phyloP scores from a whole-genome alignment of 345 rosid species.

The Abelmoschus esculentus region DNA sequence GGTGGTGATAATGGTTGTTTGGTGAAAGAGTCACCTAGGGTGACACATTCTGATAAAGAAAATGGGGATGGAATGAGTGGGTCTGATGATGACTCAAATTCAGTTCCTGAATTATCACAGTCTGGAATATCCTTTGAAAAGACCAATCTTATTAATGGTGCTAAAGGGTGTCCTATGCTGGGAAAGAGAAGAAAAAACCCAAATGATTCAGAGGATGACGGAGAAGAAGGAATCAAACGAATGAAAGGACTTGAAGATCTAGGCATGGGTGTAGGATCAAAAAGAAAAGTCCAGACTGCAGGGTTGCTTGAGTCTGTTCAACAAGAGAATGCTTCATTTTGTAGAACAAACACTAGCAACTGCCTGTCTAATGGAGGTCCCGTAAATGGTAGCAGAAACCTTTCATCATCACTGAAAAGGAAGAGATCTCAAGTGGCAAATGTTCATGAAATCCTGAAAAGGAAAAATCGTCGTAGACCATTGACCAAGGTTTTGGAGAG shows the following conservation, averaged over 20 bases:
- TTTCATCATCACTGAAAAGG: conserved; percentile 43
- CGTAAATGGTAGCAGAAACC: conserved; percentile 40
- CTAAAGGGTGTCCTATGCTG: conserved; percentile 40
- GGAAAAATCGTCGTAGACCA: conserved; percentile 71
- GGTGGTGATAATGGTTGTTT: conserved; percentile 29
- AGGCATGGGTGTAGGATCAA: conserved; percentile 50
- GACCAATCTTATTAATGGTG: conserved; percentile 34
- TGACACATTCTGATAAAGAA: conserved; percentile 47
- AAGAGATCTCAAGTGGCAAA: conserved; percentile 61
- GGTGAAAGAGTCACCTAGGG: conserved; percentile 40
- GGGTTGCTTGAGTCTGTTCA: conserved; percentile 23
- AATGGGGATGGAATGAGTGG: conserved; percentile 36
- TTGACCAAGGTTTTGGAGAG: conserved; percentile 87
- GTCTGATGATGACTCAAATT: conserved; percentile 34
- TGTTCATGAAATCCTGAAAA: conserved; percentile 52
- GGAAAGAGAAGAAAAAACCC: conserved; percentile 83
- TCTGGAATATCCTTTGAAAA: conserved; percentile 65
- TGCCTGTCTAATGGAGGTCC: conserved; percentile 43
- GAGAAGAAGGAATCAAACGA: conserved; percentile 81
- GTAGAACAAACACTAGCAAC: conserved; percentile 34
- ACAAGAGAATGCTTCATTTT: conserved; percentile 30
- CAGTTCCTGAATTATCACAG: conserved; percentile 58
- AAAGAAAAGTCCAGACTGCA: conserved; percentile 33
- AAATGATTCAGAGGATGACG: conserved; percentile 97
- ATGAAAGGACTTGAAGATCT: conserved; percentile 98